Evolutionary conservation across 2,329 filamentous ascomycete genomes (phyloP).

Genomic region (Fragosphaeria purpurea): DNA sequence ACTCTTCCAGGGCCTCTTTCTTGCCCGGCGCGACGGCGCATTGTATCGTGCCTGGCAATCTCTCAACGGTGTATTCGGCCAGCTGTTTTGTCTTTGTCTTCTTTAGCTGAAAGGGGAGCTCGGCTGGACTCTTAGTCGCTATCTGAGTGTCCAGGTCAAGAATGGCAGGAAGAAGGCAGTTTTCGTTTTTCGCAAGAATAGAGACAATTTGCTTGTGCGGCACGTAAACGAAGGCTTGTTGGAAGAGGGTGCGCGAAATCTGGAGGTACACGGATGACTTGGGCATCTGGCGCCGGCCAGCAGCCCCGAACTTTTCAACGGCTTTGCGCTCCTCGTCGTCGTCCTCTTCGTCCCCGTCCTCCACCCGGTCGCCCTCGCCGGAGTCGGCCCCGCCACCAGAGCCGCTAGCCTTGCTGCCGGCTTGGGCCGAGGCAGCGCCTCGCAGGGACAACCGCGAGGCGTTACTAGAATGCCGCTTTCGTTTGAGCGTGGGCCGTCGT

Average conservation of each 20-base stretch:
- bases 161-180: constrained; percentile 26
- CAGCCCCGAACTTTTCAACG: constrained; percentile 14
- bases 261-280: constrained; percentile 12
- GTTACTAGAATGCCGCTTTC: constrained; percentile 24
- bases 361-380: constrained; percentile 8
- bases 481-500: constrained; percentile 24
- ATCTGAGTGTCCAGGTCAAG: constrained; percentile 20
- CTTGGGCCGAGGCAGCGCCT: not conserved
- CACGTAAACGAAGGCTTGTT: constrained; percentile 25
- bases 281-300: constrained; percentile 10
- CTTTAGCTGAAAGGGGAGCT: constrained; percentile 20
- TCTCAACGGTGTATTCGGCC: constrained; percentile 12
- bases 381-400: constrained; percentile 9
- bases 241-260: constrained; percentile 19
- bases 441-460: not conserved
- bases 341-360: constrained; percentile 12
- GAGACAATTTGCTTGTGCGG: constrained; percentile 18
- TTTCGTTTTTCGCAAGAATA: constrained; percentile 15
- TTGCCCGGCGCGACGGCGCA: constrained; percentile 8
- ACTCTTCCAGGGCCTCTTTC: constrained; percentile 28
- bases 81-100: constrained; percentile 15
- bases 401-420: not conserved
- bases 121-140: constrained; percentile 13
- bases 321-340: constrained; percentile 7
- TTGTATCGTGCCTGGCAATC: constrained; percentile 13